Conservation (phyloP, 768 basidiomycete species). For the Exsudoporus frostii region DNA sequence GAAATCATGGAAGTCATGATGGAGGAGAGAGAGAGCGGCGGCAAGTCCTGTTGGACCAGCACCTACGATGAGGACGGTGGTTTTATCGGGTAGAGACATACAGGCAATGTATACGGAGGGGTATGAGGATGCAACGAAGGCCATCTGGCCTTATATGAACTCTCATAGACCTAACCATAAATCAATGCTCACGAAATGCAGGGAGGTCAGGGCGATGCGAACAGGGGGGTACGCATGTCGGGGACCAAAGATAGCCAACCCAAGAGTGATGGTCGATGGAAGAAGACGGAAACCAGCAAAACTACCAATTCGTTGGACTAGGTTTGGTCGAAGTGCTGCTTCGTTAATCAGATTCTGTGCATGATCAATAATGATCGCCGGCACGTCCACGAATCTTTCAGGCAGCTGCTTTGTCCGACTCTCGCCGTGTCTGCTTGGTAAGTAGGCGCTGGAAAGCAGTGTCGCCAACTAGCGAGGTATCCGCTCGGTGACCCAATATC, state of each 20-base stretch:
- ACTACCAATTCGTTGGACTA: no score
- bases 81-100: slow-evolving; percentile 31
- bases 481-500: no score
- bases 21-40: slow-evolving; percentile 43
- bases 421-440: no score
- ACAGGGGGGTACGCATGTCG: neutral
- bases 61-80: slow-evolving; percentile 47
- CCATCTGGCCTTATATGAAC: neutral
- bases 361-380: neutral
- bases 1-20: slow-evolving; percentile 40
- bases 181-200: no score
- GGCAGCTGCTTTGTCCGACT: neutral
- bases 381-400: no score
- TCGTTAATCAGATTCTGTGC: neutral
- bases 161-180: neutral
- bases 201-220: neutral
- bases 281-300: no score
- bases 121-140: neutral
- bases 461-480: no score
- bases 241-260: no score
- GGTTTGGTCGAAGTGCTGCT: neutral
- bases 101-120: neutral
- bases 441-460: no score
- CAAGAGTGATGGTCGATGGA: no score
- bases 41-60: slow-evolving; percentile 51